Percentiles rank a stretch among this genome's conserved stretches.
These are phyloP conservation scores for Coprinopsis marcescibilis DNA, from an alignment of 768 basidiomycete genomes.

Conservation along the genomic window DNA sequence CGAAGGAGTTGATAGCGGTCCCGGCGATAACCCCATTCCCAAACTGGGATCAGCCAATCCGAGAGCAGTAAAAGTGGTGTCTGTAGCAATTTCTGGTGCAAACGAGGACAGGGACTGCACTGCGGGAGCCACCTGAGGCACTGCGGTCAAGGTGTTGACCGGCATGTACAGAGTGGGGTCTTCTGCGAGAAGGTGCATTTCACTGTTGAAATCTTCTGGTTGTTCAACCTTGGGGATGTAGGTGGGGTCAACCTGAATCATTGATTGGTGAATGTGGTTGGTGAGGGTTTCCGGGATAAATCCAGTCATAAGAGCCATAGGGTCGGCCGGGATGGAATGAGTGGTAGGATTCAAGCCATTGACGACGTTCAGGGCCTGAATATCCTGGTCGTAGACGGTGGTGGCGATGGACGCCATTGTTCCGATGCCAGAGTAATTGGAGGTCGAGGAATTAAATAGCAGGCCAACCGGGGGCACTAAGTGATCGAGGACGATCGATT, in stretches of 20 bases:
- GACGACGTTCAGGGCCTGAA: neutral
- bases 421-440: neutral
- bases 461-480: neutral
- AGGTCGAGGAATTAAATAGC: slow-evolving; percentile 3
- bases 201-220: slow-evolving; percentile 1
- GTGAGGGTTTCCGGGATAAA: no score
- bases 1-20: slow-evolving; percentile 28
- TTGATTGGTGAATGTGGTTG: no score
- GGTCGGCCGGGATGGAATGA: no score
- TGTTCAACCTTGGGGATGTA: slow-evolving; percentile 10
- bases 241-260: no score
- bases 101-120: slow-evolving; percentile 30
- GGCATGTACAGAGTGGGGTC: slow-evolving; percentile 12
- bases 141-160: neutral
- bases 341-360: slow-evolving; percentile 9
- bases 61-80: slow-evolving; percentile 25
- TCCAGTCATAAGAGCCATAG: no score
- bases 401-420: slow-evolving; percentile 5
- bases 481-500: slow-evolving; percentile 4
- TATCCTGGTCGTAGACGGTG: slow-evolving; percentile 3
- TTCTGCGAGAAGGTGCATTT: slow-evolving; percentile 11
- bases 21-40: slow-evolving; percentile 35
- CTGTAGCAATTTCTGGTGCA: slow-evolving; percentile 34
- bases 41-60: slow-evolving; percentile 26
- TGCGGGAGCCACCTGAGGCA: no score